A percentile compares a stretch with the other conserved stretches of the same genome.
These are phyloP conservation scores for Penicillium sp. DNA, from an alignment of 2,329 filamentous ascomycete species.

Conservation along the genomic window DNA sequence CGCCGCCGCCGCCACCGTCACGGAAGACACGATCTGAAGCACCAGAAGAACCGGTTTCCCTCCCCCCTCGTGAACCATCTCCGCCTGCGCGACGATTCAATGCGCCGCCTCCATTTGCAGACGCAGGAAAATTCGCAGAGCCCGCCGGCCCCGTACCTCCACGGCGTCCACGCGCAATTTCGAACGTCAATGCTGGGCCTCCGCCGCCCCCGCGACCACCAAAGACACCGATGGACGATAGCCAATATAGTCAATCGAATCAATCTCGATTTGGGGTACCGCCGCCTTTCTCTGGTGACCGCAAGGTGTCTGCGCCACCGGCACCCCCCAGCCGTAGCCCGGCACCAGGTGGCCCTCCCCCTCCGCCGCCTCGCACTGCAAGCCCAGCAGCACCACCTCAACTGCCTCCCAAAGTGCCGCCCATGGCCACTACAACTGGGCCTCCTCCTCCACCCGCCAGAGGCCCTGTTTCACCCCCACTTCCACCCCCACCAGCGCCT, in stretches of 20 bases:
- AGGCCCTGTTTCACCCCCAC: slow-evolving; percentile 48
- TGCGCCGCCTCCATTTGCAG: slow-evolving; percentile 81
- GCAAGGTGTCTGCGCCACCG: slow-evolving; percentile 63
- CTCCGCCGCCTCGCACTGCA: slow-evolving; percentile 55
- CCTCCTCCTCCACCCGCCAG: slow-evolving; percentile 60
- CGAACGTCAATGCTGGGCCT: slow-evolving; percentile 55
- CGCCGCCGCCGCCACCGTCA: slow-evolving; percentile 58
- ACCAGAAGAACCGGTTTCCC: slow-evolving; percentile 57
- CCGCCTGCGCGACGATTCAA: slow-evolving; percentile 63
- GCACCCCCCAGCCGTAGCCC: slow-evolving; percentile 69
- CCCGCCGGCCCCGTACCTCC: slow-evolving; percentile 48
- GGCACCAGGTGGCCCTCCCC: slow-evolving; percentile 60
- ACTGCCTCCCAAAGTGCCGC: slow-evolving; percentile 46
- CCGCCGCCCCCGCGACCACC: slow-evolving; percentile 67
- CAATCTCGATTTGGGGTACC: slow-evolving; percentile 69
- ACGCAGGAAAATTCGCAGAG: slow-evolving; percentile 82
- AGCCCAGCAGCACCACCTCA: slow-evolving; percentile 50
- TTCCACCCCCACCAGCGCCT: slow-evolving; percentile 22
- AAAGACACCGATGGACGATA: slow-evolving; percentile 69
- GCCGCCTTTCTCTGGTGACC: slow-evolving; percentile 70
- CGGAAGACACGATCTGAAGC: slow-evolving; percentile 45
- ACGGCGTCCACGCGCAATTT: slow-evolving; percentile 51
- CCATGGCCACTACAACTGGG: slow-evolving; percentile 34
- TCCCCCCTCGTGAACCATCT: slow-evolving; percentile 67
- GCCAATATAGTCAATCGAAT: slow-evolving; percentile 45